Conservation (phyloP, 2,329 filamentous ascomycete species). For the Botrytis galanthina region DNA sequence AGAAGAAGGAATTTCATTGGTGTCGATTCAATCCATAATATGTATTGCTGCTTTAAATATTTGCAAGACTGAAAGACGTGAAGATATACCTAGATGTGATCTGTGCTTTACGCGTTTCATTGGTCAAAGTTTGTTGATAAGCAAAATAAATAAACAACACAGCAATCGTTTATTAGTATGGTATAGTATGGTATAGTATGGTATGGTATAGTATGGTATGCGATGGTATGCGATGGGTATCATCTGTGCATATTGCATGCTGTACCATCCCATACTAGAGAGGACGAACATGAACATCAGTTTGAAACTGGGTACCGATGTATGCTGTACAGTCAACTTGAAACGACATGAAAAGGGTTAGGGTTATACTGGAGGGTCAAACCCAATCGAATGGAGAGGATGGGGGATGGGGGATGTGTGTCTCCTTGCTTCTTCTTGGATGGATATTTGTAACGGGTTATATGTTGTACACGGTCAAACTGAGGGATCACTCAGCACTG, state of each 20-base stretch:
- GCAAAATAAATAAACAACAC: background rate
- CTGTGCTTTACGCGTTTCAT: conserved; percentile 8
- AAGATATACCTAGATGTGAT: background rate
- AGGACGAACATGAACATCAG: background rate
- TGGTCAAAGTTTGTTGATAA: background rate
- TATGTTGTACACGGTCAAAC: background rate
- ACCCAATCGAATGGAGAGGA: background rate
- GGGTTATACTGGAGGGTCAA: background rate
- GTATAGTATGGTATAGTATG: background rate
- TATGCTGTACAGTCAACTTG: background rate
- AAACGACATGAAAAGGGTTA: background rate
- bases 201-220: too few relatives aligned
- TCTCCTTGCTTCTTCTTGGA: background rate
- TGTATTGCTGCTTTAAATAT: background rate
- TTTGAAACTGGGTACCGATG: background rate
- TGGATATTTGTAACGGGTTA: background rate
- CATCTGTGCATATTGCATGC: background rate
- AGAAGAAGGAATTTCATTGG: background rate
- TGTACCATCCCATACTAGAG: background rate
- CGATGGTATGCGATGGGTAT: background rate
- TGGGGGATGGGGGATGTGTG: background rate
- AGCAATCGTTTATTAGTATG: background rate
- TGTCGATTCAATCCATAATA: background rate
- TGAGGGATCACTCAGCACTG: background rate
- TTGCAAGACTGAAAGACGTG: too few relatives aligned